Base-by-base conservation (phyloP, 2,329 filamentous ascomycete genomes). In the Chaetomiaceae sp. region DNA sequence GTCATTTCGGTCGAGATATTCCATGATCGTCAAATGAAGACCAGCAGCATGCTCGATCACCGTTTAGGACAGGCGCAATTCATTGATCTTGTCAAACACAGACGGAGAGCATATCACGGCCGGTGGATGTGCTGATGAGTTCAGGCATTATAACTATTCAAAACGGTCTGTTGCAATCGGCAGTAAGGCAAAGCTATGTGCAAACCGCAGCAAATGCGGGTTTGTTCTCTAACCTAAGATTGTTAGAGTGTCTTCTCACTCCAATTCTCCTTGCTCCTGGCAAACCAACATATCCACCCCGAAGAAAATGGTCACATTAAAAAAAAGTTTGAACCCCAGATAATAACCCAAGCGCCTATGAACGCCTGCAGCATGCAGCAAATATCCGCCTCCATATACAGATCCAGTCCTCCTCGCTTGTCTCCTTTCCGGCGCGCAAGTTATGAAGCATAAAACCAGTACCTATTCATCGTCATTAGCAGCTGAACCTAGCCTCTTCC, bases 391-490 rank as follows among this genome's bases (percentile, higher is more conserved):
- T 16, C 16, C 16, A 4, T 21, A 49, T 25, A 25, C 10, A n/a
- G 18, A 30, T 52, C 38, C 30, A 46, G 11, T 25, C 29, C 30
- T n/a, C 20, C 37, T 16, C 8, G 21, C 7, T 7, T 18, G 1
- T 11, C 14, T 25, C 21, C 27, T 23, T 25, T 25, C 8, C 7
- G 21, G 2, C 10, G 13, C 4, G 14, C 30, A 2, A 8, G 11
- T 51, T 57, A 48, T 20, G 53, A 53, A 53, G 56, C 56, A 46
- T 56, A 60, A 11, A 60, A 60, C 58, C 58, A 60, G 40, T 60
- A 60, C 29, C 58, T 60, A 41, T 42, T 23, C 7, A 11, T 23
- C 7, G 6, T 20, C 16, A 46, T 59, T 48, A 58, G 53, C 43
- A 34, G 6, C 21, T 11, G 8, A n/a, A 5, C n/a, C 21, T 11